Base-by-base conservation (phyloP, 805 yeast genomes). In the Candida succiphila region DNA sequence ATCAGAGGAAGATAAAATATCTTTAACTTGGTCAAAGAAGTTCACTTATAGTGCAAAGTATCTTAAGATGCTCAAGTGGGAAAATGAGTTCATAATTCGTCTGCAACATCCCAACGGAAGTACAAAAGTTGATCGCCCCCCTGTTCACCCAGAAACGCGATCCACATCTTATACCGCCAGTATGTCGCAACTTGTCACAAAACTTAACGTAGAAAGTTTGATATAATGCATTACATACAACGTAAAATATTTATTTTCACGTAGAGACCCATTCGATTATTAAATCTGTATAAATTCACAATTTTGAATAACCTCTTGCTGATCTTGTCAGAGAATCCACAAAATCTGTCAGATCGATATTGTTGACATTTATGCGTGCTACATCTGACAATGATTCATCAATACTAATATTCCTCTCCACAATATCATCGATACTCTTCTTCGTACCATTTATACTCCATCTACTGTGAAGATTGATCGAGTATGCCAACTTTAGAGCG, bases 391-490 rank as follows among this genome's bases (percentile, higher is more conserved):
- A 58, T 2, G 83, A 80, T 17, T 65, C 63, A 18, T 59, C 60
- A 8, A 60, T 52, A 12, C 15, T 14, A 6, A 24, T 17, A 25
- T 52, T 43, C 6, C 47, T 49, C 25, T 70, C 72, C 31, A 54
- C 45, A 32, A 62, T 54, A 8, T 54, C 44, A 39, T 75, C 74
- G 42, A 81, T 45, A 34, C 67, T 51, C 35, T 58, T 60, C 55
- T 81, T 81, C 4, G 83, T 72, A 10, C 87, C 88, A 39, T 55
- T 63, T 25, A 81, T 61, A 15, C 84, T 83, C 59, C 82, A 76
- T 19, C 62, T 67, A 28, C 67, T 63, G 49, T 69, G 64, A 2
- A 37, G 33, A 25, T 65, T 63, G 22, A 81, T 72, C 14, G 45
- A 51, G 4, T 36, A 37, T 0, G 82, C 89, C 26, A 75, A 43